phyloP scores from a whole-genome alignment of 371 early-diverging fungal species.

The Fennellomyces sp. region DNA sequence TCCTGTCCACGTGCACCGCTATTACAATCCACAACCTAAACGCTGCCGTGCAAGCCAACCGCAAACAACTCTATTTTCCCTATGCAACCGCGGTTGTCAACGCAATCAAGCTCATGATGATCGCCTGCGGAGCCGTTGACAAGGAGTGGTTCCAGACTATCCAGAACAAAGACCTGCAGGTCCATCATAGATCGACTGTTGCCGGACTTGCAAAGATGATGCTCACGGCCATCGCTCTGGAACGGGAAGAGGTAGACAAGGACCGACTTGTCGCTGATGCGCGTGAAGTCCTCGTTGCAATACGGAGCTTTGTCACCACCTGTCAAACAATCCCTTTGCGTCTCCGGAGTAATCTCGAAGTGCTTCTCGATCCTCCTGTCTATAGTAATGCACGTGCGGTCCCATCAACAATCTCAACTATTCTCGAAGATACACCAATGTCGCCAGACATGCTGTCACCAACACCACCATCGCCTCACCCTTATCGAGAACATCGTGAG shows the following conservation, averaged over 20 bases:
- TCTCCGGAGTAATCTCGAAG: slow-evolving; percentile 1
- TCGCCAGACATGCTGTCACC: not conserved
- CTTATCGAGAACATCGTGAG: slow-evolving; percentile 4
- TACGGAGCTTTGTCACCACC: slow-evolving; percentile 29
- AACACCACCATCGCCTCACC: not conserved
- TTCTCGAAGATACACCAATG: slow-evolving; percentile 1
- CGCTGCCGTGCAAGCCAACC: slow-evolving; percentile 34
- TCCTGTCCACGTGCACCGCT: slow-evolving; percentile 60
- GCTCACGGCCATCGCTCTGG: slow-evolving; percentile 70
- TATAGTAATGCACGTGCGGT: not conserved
- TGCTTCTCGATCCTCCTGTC: slow-evolving; percentile 9
- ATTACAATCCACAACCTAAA: slow-evolving; percentile 68
- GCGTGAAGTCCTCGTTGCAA: slow-evolving; percentile 24
- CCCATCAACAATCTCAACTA: not conserved
- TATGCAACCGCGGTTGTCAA: slow-evolving; percentile 66
- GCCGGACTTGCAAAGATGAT: slow-evolving; percentile 78
- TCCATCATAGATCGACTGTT: slow-evolving; percentile 78
- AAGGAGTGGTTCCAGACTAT: slow-evolving; percentile 58
- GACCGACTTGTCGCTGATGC: slow-evolving; percentile 19
- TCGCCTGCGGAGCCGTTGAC: slow-evolving; percentile 71
- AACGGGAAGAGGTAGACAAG: slow-evolving; percentile 64
- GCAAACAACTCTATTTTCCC: slow-evolving; percentile 58
- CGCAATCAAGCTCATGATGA: slow-evolving; percentile 85
- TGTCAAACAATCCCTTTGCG: slow-evolving; percentile 30
- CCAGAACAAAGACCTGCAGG: slow-evolving; percentile 57